A percentile compares a stretch with the other conserved stretches of the same genome.
Evolutionary conservation across 2,329 filamentous ascomycete species (phyloP).

Genomic region (Sphaerulina populicola): DNA sequence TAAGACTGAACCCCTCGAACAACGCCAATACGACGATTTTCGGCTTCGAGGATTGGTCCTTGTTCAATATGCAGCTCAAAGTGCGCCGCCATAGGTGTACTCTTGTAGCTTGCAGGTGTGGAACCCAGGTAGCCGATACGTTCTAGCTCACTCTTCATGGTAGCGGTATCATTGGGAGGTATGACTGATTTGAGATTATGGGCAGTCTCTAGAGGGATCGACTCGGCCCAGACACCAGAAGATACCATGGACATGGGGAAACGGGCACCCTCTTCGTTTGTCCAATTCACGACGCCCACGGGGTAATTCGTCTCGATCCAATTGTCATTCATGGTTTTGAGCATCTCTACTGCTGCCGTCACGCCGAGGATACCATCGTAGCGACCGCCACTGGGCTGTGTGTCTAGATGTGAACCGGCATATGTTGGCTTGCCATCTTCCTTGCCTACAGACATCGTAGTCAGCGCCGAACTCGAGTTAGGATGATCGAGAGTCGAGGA

Average conservation of each 20-base stretch:
- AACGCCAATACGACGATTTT: conserved; percentile 56
- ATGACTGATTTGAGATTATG: conserved; percentile 55
- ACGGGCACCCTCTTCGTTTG: conserved; percentile 72
- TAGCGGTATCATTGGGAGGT: conserved; percentile 48
- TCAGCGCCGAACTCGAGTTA: background rate
- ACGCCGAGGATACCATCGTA: conserved; percentile 75
- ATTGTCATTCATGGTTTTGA: conserved; percentile 60
- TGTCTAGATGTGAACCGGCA: conserved; percentile 45
- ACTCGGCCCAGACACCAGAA: conserved; percentile 68
- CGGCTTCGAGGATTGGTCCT: conserved; percentile 62
- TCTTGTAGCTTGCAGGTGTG: conserved; percentile 48
- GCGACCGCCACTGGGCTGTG: conserved; percentile 52
- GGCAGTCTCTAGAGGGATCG: conserved; percentile 54
- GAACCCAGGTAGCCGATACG: conserved; percentile 63
- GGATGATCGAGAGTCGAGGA: background rate
- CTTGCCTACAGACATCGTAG: background rate
- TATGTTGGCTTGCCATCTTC: conserved; percentile 43
- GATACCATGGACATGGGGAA: conserved; percentile 68
- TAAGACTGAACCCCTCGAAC: conserved; percentile 68
- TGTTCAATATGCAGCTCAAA: conserved; percentile 85
- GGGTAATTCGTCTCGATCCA: conserved; percentile 60
- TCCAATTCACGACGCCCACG: conserved; percentile 71
- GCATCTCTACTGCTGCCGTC: conserved; percentile 62
- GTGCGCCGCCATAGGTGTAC: conserved; percentile 62
- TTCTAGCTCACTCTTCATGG: conserved; percentile 60